Conservation (phyloP, 1,284 basidiomycete species). For the Hortiboletus rubellus region DNA sequence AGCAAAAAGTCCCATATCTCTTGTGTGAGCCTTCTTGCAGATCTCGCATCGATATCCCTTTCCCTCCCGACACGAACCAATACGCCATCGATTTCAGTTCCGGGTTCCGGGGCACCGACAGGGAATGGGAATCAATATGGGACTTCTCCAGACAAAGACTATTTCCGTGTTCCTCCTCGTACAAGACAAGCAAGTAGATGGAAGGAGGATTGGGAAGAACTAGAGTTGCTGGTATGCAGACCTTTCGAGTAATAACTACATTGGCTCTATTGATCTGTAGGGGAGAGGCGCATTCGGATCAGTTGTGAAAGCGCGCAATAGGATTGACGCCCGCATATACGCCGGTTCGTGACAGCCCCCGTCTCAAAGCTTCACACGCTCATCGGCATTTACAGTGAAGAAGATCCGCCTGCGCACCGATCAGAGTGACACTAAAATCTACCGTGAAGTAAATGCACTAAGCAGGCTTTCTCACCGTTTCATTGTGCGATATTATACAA, state of each 20-base stretch:
- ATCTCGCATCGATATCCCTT: constrained; percentile 34
- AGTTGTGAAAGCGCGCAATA: constrained; percentile 92
- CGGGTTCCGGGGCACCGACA: constrained; percentile 41
- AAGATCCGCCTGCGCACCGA: constrained; percentile 82
- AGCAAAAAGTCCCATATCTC: constrained; percentile 54
- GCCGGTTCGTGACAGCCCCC: constrained; percentile 49
- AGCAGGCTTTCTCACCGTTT: constrained; percentile 86
- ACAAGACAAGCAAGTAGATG: constrained; percentile 66
- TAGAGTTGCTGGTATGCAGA: constrained; percentile 64
- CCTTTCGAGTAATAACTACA: not conserved
- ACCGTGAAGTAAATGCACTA: constrained; percentile 89
- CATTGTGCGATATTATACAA: constrained; percentile 89
- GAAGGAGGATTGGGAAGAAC: constrained; percentile 84
- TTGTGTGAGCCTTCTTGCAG: constrained; percentile 46
- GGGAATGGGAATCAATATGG: constrained; percentile 39
- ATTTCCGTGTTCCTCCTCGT: constrained; percentile 47
- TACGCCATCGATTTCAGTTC: constrained; percentile 25
- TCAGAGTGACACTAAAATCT: constrained; percentile 84
- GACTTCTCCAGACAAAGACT: constrained; percentile 61
- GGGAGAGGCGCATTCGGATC: constrained; percentile 93
- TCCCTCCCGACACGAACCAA: constrained; percentile 19
- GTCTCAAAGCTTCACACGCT: not conserved
- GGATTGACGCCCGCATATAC: constrained; percentile 71
- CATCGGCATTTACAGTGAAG: constrained; percentile 58
- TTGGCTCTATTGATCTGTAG: constrained; percentile 38